Evolutionary conservation across 441 rosid genomes (phyloP).

Genomic region (Aquilaria agallochum): DNA sequence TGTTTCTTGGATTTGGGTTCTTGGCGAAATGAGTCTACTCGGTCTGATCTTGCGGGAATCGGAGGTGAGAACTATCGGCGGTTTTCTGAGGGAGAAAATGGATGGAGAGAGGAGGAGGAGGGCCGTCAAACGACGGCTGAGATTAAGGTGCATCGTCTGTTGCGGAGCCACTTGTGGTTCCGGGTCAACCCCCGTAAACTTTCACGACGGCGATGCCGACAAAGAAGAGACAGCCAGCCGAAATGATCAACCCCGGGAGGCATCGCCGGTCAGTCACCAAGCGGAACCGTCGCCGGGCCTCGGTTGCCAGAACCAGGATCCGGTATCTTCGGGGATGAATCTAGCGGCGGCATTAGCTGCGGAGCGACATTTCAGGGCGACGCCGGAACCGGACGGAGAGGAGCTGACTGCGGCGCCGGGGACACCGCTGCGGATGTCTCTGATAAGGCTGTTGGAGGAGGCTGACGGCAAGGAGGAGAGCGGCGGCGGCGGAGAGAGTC

Average conservation of each 20-base stretch:
- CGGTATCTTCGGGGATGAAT: conserved; percentile 41
- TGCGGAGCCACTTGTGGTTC: conserved; percentile 53
- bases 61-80: conserved; percentile 26
- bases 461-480: conserved; percentile 43
- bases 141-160: conserved; percentile 49
- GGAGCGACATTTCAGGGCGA: conserved; percentile 47
- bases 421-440: conserved; percentile 35
- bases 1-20: background rate
- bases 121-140: conserved; percentile 44
- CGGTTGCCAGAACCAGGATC: background rate
- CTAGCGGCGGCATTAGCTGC: conserved; percentile 77
- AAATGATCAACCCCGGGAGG: too few relatives aligned
- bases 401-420: conserved; percentile 17
- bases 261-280: background rate
- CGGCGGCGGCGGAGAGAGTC: conserved; percentile 19
- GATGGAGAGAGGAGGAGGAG: conserved; percentile 37
- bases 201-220: conserved; percentile 20
- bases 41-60: conserved; percentile 46
- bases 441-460: conserved; percentile 70
- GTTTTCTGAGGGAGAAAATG: conserved; percentile 41
- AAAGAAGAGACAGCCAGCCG: background rate
- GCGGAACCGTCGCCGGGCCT: conserved; percentile 1
- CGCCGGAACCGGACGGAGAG: too few relatives aligned
- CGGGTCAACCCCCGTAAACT: conserved; percentile 31
- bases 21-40: conserved; percentile 46